Evolutionary conservation across 768 basidiomycete genomes (phyloP), one percentile per base, ranked within the genome.

Genomic region (Leucogyrophana mollusca): DNA sequence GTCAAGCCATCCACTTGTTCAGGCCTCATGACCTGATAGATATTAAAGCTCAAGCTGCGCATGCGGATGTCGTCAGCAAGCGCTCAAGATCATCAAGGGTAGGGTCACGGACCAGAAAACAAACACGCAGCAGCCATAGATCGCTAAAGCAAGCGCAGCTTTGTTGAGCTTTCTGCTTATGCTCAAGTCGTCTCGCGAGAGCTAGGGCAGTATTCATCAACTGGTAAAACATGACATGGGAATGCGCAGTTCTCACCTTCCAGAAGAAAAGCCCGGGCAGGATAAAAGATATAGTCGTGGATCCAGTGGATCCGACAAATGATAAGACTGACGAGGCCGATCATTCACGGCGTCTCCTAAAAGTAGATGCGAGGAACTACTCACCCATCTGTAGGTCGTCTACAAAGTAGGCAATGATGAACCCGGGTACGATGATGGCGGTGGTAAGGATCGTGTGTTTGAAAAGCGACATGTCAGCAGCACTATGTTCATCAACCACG

Each of bases 251-350:
- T 34, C 69, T 54, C 54, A 87, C 89, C 85, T 90, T 86, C 86
- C 91, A 97, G 71, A 90, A 96, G 61, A 96, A 88, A 40, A 94
- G 68, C 2, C 92, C 94, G 0, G 94, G 94, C 27, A 96, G 77
- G 58, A 98, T 96, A 69, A 97, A 98, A 1, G 91, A 94, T 48
- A 98, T 92, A 16, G 94, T 95, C 20, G 94, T 96, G 11, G 92
- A 95, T 10, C 96, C 96, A 1, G 94, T 97, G 18, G 93, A 87
- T 2, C 96, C 96, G 30, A 99, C 95, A 61, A 99, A 96, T 4
- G 93, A 91, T 25, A 98, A 75, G 11, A 98, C 95, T 91, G 58
- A 3, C 16, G 20, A 42, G 13, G 27, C 9, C 22, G 35, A 41
- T 20, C 18, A 38, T 30, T 27, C 11, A 8, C 27, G 7, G 27